A percentile compares a stretch with the other conserved stretches of the same genome.
Conservation (phyloP, 176 grass and related monocot genomes). For the Secale cereale region DNA sequence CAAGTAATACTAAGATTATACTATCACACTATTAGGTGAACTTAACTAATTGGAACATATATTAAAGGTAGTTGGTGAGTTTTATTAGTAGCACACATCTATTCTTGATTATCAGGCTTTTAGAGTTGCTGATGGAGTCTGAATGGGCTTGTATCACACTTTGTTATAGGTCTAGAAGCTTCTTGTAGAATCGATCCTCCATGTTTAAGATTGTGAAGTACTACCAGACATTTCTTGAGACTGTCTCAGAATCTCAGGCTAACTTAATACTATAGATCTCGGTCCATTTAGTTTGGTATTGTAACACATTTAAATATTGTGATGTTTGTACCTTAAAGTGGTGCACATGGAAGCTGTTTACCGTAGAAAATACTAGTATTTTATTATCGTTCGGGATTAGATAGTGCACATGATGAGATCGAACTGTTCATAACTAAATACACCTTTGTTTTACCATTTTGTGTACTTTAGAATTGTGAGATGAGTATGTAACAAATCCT, state of each 20-base stretch:
- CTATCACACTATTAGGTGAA: slow-evolving; percentile 21
- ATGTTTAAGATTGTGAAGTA: neutral
- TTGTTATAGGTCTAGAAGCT: neutral
- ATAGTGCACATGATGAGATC: too few relatives aligned
- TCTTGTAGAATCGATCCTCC: neutral
- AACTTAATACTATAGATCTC: neutral
- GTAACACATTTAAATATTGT: neutral
- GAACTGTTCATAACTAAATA: too few relatives aligned
- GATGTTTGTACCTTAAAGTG: neutral
- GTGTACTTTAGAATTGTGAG: too few relatives aligned
- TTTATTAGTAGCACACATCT: neutral
- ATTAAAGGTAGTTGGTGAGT: neutral
- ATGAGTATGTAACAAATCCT: too few relatives aligned
- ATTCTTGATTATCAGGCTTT: neutral
- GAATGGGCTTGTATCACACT: neutral
- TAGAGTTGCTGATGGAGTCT: neutral
- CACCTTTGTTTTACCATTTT: too few relatives aligned
- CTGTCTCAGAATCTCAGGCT: too few relatives aligned
- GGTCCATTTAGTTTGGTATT: neutral
- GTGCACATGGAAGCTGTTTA: neutral
- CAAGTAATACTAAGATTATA: neutral
- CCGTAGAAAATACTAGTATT: neutral
- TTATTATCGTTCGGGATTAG: too few relatives aligned
- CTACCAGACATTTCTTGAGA: neutral
- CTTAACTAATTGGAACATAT: neutral